Base-by-base conservation (phyloP, 2,329 filamentous ascomycete genomes). In the Colletotrichum sp. region DNA sequence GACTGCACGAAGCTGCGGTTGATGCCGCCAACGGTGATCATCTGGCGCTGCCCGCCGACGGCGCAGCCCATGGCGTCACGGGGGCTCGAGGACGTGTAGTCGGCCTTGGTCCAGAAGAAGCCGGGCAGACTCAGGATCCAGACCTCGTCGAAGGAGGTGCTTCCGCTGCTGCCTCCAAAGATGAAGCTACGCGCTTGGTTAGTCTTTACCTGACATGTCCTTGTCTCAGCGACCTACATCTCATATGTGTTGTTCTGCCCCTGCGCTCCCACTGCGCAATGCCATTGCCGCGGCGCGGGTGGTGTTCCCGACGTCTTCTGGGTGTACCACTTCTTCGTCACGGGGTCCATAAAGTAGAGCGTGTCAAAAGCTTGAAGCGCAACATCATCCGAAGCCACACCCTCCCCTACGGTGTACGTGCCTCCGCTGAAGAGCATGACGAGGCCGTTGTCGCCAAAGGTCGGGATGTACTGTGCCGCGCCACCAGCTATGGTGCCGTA, bases 101-200 rank as follows among this genome's bases (percentile, higher is more conserved):
- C 39, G n/a, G 71, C 67, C 75, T 77, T 71, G 6, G 18, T 74
- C 78, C 78, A 79, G 32, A 72, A 43, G 67, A 79, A 79, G 4
- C 77, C 77, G 36, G 78, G 78, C 10, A 79, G 68, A 21, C 72
- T 78, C 30, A 79, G 71, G 28, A 78, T 52, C 63, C 70, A 65
- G 16, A 79, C 48, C 63, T 78, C 75, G 32, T 72, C 74, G 52
- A 67, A 77, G 3, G 65, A 57, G 28, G 13, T 32, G 12, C 18
- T 34, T 16, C 55, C 61, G 72, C 73, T 76, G 32, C 24, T 67
- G 55, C 78, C 78, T 28, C 78, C 78, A 18, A 72, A 76, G 30
- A 79, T 39, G 66, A 79, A 79, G 36, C 77, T 78, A 18, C 6
- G 13, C 3, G 1, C 9, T 75, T 36, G 68, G 70, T 26, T 1